These are phyloP conservation scores for Chalciporus sp. DNA, from an alignment of 1,284 basidiomycete genomes.

Conservation along the genomic window DNA sequence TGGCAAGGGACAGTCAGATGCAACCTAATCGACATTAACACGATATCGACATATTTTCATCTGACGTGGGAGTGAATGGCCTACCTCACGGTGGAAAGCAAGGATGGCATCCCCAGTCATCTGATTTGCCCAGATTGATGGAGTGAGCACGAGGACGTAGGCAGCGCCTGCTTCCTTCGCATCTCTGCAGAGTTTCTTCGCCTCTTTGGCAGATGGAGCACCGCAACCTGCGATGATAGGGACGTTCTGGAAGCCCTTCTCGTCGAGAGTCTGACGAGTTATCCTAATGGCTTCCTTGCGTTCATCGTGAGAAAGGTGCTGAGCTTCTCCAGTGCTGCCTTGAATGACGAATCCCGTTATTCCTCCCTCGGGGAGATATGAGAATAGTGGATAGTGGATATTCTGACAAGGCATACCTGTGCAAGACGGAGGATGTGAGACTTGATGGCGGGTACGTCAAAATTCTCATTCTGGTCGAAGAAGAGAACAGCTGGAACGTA, in stretches of 20 bases:
- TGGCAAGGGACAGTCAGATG: conserved; percentile 81
- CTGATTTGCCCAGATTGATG: conserved; percentile 64
- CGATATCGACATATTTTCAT: conserved; percentile 26
- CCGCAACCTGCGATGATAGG: conserved; percentile 87
- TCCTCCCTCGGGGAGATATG: conserved; percentile 49
- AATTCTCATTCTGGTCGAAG: conserved; percentile 64
- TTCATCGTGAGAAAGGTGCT: conserved; percentile 74
- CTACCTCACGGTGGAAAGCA: conserved; percentile 64
- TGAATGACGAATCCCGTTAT: conserved; percentile 77
- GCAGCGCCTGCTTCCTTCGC: conserved; percentile 82
- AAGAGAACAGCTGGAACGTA: conserved; percentile 79
- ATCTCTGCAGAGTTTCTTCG: conserved; percentile 76
- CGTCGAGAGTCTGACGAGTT: conserved; percentile 75
- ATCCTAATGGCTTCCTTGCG: conserved; percentile 65
- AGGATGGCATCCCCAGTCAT: conserved; percentile 66
- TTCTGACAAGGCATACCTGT: conserved; percentile 40
- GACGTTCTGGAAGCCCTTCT: conserved; percentile 66
- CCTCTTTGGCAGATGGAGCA: conserved; percentile 79
- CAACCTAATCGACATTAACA: conserved; percentile 51
- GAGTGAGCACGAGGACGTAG: conserved; percentile 75
- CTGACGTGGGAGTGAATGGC: conserved; percentile 9
- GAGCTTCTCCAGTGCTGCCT: conserved; percentile 79
- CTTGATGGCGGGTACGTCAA: conserved; percentile 61
- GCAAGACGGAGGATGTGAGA: conserved; percentile 71
- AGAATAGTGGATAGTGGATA: background rate